Conservation (phyloP, 2,329 filamentous ascomycete species). For the Paecilomyces dactylethromorphus region DNA sequence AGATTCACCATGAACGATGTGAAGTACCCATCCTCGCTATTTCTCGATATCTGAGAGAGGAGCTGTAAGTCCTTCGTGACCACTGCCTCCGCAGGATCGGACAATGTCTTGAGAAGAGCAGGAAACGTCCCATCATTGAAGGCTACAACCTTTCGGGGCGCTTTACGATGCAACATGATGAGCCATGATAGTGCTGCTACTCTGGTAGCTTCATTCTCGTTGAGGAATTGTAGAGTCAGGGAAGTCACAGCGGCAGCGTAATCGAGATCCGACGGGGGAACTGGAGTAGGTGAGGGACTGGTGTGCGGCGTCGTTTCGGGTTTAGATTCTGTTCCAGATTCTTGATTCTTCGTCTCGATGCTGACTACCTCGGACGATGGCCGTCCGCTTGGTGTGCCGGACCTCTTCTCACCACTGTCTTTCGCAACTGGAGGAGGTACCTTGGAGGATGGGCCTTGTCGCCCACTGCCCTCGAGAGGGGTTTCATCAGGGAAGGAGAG, state of each 20-base stretch:
- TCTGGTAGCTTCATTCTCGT: slow-evolving; percentile 92
- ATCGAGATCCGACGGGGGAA: slow-evolving; percentile 64
- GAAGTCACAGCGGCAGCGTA: slow-evolving; percentile 93
- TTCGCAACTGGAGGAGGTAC: slow-evolving; percentile 33
- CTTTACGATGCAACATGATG: slow-evolving; percentile 95
- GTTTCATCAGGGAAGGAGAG: slow-evolving; percentile 76
- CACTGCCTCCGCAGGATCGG: slow-evolving; percentile 89
- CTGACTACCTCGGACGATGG: slow-evolving; percentile 18
- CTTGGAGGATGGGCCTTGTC: slow-evolving; percentile 30
- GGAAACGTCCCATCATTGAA: slow-evolving; percentile 98
- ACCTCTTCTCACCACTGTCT: slow-evolving; percentile 34
- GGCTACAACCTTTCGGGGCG: slow-evolving; percentile 83
- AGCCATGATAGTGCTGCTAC: slow-evolving; percentile 93
- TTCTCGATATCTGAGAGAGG: slow-evolving; percentile 89
- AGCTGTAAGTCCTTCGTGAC: slow-evolving; percentile 91
- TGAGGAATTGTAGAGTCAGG: slow-evolving; percentile 85
- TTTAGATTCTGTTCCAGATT: slow-evolving; percentile 19
- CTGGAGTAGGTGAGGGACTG: slow-evolving; percentile 40
- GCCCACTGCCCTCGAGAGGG: slow-evolving; percentile 32
- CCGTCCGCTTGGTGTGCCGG: slow-evolving; percentile 31
- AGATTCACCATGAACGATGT: slow-evolving; percentile 97
- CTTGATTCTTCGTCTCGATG: slow-evolving; percentile 24
- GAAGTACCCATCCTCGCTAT: slow-evolving; percentile 96
- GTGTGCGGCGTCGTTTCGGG: slow-evolving; percentile 39
- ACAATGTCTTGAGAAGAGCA: slow-evolving; percentile 89